A percentile compares a stretch with the other conserved stretches of the same genome.
Conservation (phyloP, 768 basidiomycete genomes). For the Royoungia palumana region DNA sequence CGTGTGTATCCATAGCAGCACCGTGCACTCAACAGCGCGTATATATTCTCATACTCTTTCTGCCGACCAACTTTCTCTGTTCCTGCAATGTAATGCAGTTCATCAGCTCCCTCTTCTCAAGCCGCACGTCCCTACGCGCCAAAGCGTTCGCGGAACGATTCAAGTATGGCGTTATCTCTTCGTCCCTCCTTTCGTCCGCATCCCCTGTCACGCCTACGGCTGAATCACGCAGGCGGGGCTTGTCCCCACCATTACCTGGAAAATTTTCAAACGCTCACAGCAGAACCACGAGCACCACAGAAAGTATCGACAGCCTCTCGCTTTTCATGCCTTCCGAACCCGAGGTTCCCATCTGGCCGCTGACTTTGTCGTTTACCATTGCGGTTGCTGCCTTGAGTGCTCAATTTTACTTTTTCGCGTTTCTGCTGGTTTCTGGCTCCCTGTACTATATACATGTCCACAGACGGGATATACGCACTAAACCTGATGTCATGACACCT, state of each 20-base stretch:
- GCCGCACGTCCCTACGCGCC: constrained; percentile 34
- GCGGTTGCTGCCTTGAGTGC: constrained; percentile 40
- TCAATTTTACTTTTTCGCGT: constrained; percentile 41
- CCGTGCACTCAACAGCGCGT: constrained; percentile 8
- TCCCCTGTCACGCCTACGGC: constrained; percentile 40
- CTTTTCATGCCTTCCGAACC: constrained; percentile 33
- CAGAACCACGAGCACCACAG: constrained; percentile 40
- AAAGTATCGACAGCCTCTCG: constrained; percentile 25
- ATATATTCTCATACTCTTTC: neutral
- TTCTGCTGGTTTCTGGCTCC: constrained; percentile 38
- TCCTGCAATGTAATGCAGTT: constrained; percentile 30
- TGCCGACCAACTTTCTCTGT: constrained; percentile 4
- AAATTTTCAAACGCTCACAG: constrained; percentile 38
- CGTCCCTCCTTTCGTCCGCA: constrained; percentile 63
- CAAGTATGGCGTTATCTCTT: constrained; percentile 82
- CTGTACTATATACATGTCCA: constrained; percentile 41
- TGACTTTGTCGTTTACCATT: constrained; percentile 39
- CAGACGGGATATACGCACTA: constrained; percentile 27
- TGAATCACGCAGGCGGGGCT: constrained; percentile 31
- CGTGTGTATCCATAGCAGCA: constrained; percentile 11
- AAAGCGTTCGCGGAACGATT: constrained; percentile 70
- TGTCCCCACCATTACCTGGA: constrained; percentile 45
- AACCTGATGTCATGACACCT: constrained; percentile 49
- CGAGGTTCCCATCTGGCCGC: constrained; percentile 35
- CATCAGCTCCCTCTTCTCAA: constrained; percentile 37